A percentile compares a stretch with the other conserved stretches of the same genome.
Conservation (phyloP, 805 yeast genomes). For the Tetrapisispora pingtungensis region DNA sequence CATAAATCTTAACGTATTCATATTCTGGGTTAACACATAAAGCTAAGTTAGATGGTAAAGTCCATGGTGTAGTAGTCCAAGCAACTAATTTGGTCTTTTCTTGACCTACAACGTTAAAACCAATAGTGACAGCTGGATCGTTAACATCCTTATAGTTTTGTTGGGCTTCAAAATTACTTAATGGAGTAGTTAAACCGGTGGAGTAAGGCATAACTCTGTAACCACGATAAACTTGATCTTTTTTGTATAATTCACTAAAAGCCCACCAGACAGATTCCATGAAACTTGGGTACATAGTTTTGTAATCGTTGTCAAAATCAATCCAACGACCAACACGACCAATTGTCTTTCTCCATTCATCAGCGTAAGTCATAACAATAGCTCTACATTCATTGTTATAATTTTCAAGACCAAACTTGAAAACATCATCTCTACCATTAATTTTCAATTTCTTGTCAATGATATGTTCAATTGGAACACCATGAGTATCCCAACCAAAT, state of each 20-base stretch:
- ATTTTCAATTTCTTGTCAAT: constrained; percentile 95
- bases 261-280: constrained; percentile 99
- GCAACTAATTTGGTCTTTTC: constrained; percentile 81
- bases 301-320: constrained; percentile 96
- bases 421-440: constrained; percentile 87
- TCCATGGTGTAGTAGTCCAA: constrained; percentile 99
- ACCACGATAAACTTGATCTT: constrained; percentile 88
- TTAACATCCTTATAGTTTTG: constrained; percentile 94
- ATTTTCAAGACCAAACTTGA: constrained; percentile 86
- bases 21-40: constrained; percentile 85
- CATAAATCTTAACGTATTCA: constrained; percentile 86
- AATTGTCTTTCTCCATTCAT: constrained; percentile 87
- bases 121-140: constrained; percentile 93
- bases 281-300: constrained; percentile 87
- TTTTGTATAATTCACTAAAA: constrained; percentile 76
- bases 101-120: constrained; percentile 72
- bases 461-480: constrained; percentile 96
- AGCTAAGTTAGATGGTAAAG: constrained; percentile 88
- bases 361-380: constrained; percentile 95
- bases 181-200: constrained; percentile 92
- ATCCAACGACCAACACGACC: constrained; percentile 98
- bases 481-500: constrained; percentile 99
- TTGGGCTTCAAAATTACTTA: constrained; percentile 96
- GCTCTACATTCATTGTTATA: constrained; percentile 92
- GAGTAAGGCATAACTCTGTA: constrained; percentile 98